Conservation (phyloP, 2,329 filamentous ascomycete species). For the Sarocladium brachiariae region DNA sequence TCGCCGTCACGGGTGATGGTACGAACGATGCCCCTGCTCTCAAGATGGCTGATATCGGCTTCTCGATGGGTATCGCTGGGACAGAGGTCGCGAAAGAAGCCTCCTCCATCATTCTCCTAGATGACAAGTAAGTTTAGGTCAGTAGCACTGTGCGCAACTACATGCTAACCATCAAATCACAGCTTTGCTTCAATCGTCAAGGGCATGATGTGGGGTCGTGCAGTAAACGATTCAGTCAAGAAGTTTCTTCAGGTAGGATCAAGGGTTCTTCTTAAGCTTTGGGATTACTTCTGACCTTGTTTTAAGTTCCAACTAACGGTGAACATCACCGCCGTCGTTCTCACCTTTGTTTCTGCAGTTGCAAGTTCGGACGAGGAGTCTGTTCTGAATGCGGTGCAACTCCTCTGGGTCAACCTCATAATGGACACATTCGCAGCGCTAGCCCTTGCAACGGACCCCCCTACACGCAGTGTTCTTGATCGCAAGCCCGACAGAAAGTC, state of each 20-base stretch:
- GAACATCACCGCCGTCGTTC: constrained; percentile 59
- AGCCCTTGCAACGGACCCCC: constrained; percentile 55
- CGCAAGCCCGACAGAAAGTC: constrained; percentile 68
- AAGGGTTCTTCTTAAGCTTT: background rate
- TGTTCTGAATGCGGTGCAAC: constrained; percentile 57
- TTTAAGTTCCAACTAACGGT: constrained; percentile 55
- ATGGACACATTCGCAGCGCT: constrained; percentile 65
- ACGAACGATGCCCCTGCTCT: constrained; percentile 56
- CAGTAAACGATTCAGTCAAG: constrained; percentile 56
- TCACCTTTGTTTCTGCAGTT: constrained; percentile 57
- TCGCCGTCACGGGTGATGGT: constrained; percentile 54
- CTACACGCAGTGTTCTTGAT: constrained; percentile 47
- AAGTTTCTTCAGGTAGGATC: constrained; percentile 50
- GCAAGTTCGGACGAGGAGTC: constrained; percentile 47
- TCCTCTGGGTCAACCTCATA: constrained; percentile 63
- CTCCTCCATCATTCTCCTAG: constrained; percentile 54
- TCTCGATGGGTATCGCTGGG: constrained; percentile 55
- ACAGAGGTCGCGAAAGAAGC: constrained; percentile 59
- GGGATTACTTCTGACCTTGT: background rate
- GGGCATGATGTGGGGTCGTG: constrained; percentile 55
- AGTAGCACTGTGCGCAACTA: constrained; percentile 10
- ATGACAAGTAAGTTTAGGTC: constrained; percentile 39
- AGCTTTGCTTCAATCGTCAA: constrained; percentile 50
- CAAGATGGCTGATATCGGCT: constrained; percentile 55
- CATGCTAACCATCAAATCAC: constrained; percentile 4